phyloP scores from a whole-genome alignment of 2,329 filamentous ascomycete species.

The Diplodia intermedia region DNA sequence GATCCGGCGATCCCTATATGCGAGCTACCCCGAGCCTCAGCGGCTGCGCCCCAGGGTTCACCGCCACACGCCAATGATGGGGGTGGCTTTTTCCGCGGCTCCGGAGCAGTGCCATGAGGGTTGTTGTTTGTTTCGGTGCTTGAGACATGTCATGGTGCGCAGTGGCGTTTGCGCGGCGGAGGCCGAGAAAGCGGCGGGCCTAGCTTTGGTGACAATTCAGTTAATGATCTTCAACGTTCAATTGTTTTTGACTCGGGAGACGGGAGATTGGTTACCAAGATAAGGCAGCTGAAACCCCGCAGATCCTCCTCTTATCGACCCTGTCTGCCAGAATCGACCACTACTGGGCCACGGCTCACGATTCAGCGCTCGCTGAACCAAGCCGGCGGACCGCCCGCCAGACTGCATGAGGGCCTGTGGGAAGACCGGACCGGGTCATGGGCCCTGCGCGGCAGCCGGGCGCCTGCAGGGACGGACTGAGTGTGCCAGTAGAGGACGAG shows the following conservation, averaged over 20 bases:
- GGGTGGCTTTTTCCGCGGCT: not conserved
- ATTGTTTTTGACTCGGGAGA: slow-evolving; percentile 25
- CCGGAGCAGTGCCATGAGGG: not conserved
- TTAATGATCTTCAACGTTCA: slow-evolving; percentile 18
- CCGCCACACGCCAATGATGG: not conserved
- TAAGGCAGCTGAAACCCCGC: slow-evolving; percentile 12
- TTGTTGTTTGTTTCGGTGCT: not conserved
- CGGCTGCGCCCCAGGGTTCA: not conserved
- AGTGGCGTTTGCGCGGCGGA: not conserved
- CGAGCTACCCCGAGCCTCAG: slow-evolving; percentile 6
- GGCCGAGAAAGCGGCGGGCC: slow-evolving; percentile 1
- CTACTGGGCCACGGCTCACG: slow-evolving; percentile 2
- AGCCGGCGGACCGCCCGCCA: slow-evolving; percentile 4
- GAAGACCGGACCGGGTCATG: not conserved
- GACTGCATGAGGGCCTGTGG: slow-evolving; percentile 2
- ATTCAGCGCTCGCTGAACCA: slow-evolving; percentile 17
- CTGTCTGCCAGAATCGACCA: not conserved
- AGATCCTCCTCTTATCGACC: slow-evolving; percentile 24
- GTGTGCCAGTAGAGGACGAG: not conserved
- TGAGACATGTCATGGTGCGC: not conserved
- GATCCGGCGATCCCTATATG: slow-evolving; percentile 29
- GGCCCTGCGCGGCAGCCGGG: not conserved
- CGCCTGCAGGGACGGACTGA: slow-evolving; percentile 12
- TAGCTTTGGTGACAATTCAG: slow-evolving; percentile 2
- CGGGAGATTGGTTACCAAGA: slow-evolving; percentile 24